phyloP scores from a whole-genome alignment of 1,139 yeast genomes.

The Kodamaea anthophila region DNA sequence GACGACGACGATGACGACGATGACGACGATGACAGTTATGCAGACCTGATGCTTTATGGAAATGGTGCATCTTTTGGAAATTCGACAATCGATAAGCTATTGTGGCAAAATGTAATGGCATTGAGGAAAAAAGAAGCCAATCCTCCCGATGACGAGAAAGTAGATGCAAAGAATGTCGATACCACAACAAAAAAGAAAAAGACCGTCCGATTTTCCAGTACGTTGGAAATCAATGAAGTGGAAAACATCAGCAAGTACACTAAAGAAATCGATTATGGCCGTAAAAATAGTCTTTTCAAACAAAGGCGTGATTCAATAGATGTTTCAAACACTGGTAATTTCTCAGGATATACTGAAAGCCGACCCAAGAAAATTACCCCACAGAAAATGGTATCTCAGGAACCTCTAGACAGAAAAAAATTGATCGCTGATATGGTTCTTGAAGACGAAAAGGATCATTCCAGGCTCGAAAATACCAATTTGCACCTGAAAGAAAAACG shows the following conservation, averaged over 20 bases:
- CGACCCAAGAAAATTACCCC: slow-evolving; percentile 3
- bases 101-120: slow-evolving; percentile 28
- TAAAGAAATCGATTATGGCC: slow-evolving; percentile 21
- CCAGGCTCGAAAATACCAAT: too few species aligned
- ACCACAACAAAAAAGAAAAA: slow-evolving; percentile 20
- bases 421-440: slow-evolving; percentile 20
- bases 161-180: too few species aligned
- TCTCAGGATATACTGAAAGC: too few species aligned
- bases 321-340: too few species aligned
- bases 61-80: slow-evolving; percentile 10
- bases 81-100: slow-evolving; percentile 15
- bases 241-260: slow-evolving; percentile 51
- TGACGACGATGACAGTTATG: slow-evolving; percentile 18
- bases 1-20: slow-evolving; percentile 7
- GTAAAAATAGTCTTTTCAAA: slow-evolving; percentile 21
- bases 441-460: slow-evolving; percentile 15
- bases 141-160: slow-evolving; percentile 1
- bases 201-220: slow-evolving; percentile 47
- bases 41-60: slow-evolving; percentile 23
- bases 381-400: slow-evolving; percentile 3
- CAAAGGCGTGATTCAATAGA: slow-evolving; percentile 13
- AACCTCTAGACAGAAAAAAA: slow-evolving; percentile 14
- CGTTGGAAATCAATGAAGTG: slow-evolving; percentile 51
- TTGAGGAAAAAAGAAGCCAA: slow-evolving; percentile 13
- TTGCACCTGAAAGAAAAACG: slow-evolving; percentile 4